Conservation (phyloP, 2,329 filamentous ascomycete species). For the Cytospora leucostoma region DNA sequence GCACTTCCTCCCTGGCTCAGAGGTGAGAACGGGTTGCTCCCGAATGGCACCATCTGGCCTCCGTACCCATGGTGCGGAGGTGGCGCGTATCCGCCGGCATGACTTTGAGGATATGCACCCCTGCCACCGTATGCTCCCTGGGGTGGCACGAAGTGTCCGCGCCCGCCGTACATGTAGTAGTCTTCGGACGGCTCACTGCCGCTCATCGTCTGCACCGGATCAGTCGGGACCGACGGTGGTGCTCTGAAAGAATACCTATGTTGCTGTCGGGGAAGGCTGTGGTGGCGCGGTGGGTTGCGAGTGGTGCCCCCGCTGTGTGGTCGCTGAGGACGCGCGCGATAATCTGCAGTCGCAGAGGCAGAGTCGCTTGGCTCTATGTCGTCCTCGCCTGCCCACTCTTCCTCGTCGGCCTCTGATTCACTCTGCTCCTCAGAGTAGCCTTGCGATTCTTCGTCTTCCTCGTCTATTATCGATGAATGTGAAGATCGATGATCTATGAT, state of each 20-base stretch:
- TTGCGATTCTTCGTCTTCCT: slow-evolving; percentile 45
- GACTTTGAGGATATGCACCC: slow-evolving; percentile 48
- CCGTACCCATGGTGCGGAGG: slow-evolving; percentile 38
- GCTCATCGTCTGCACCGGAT: slow-evolving; percentile 46
- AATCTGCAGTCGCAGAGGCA: slow-evolving; percentile 50
- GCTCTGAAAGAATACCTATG: slow-evolving; percentile 31
- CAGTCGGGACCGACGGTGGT: slow-evolving; percentile 43
- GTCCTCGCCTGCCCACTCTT: slow-evolving; percentile 44
- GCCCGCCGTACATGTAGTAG: slow-evolving; percentile 43
- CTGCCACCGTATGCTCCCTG: slow-evolving; percentile 36
- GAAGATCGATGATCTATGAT: slow-evolving; percentile 36
- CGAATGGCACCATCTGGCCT: slow-evolving; percentile 52
- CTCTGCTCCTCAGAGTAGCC: slow-evolving; percentile 37
- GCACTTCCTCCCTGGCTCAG: slow-evolving; percentile 43
- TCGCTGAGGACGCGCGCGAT: slow-evolving; percentile 35
- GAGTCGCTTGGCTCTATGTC: slow-evolving; percentile 61
- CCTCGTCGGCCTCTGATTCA: slow-evolving; percentile 40
- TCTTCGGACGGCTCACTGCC: slow-evolving; percentile 64
- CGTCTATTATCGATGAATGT: slow-evolving; percentile 41
- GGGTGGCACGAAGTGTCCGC: slow-evolving; percentile 38
- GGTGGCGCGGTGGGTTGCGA: slow-evolving; percentile 42
- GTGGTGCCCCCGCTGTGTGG: slow-evolving; percentile 38
- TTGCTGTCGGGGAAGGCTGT: slow-evolving; percentile 41
- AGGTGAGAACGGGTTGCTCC: slow-evolving; percentile 46
- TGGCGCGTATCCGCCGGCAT: slow-evolving; percentile 47